Evolutionary conservation across 2,329 filamentous ascomycete genomes (phyloP), one percentile per base, ranked within the genome.

Genomic region (Aureobasidium sp.): DNA sequence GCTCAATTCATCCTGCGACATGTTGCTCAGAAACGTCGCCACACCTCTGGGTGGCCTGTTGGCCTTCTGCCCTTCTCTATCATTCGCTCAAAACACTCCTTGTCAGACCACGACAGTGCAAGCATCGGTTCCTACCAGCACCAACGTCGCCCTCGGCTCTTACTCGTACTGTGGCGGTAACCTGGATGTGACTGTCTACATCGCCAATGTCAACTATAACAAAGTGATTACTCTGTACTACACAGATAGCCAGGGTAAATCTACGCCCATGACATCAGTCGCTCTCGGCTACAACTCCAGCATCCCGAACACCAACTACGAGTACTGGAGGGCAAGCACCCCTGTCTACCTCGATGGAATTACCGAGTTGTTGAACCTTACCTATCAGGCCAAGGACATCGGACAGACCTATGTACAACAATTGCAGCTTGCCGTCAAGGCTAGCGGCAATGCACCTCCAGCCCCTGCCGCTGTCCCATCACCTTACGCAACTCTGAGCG

Each of bases 211-310:
- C 11, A 64, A 69, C 61, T 72, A 71, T 62, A 66, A 72, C 67
- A 72, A 72, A 61, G 50, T 66, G 9, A 69, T 72, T 6, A 69
- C 62, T 12, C 63, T 72, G 24, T 72, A 69, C 63, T 72, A 68
- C 63, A 71, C 68, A 17, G 68, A 71, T 47, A 48, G 63, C 12
- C 64, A 68, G 62, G 67, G 67, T 53, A 60, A 67, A 35, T 68
- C 67, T 33, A 71, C 70, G n/a, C 70, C 70, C 17, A 64, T 71
- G 14, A 64, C 66, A n/a, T 65, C 63, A 17, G 39, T 70, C 19
- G 62, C 64, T 3, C 63, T 71, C 3, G 64, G 64, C 61, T 72
- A 71, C 61, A 60, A 64, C n/a, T 65, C 63, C 59, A 64, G 64
- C 24, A 64, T 70, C n/a, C 58, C 61, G 9, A 60, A 64, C 37